Percentiles rank a stretch among this genome's conserved stretches.
phyloP scores from a whole-genome alignment of 176 grass and related monocot genomes.

The Miscanthus lutarioriparius region DNA sequence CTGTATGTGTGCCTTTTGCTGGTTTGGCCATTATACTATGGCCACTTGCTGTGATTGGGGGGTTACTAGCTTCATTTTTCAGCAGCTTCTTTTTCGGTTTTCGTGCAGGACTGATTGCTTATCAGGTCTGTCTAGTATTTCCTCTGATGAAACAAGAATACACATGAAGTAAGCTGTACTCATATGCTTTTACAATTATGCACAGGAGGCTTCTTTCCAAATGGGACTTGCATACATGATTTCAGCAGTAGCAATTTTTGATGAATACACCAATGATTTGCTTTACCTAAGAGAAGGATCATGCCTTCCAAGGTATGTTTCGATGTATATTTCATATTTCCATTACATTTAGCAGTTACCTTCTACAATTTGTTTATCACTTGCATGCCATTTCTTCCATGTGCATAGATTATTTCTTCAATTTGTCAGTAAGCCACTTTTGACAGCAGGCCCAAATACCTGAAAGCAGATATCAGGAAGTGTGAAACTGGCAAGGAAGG shows the following conservation, averaged over 20 bases:
- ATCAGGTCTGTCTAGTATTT: constrained; percentile 57
- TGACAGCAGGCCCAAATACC: constrained; percentile 75
- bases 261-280: constrained; percentile 91
- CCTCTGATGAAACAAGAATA: neutral
- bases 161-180: neutral
- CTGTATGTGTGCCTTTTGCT: constrained; percentile 80
- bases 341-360: neutral
- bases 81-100: constrained; percentile 77
- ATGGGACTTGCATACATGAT: constrained; percentile 89
- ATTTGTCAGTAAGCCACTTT: constrained; percentile 42
- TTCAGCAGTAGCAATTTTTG: constrained; percentile 64
- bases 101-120: constrained; percentile 57
- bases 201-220: constrained; percentile 62
- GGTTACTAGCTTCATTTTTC: constrained; percentile 58
- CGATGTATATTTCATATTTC: neutral
- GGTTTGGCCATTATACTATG: constrained; percentile 79
- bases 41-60: constrained; percentile 73
- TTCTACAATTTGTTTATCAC: constrained; percentile 6
- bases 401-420: neutral
- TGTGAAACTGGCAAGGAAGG: constrained; percentile 24
- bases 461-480: constrained; percentile 49
- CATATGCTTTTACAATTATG: neutral
- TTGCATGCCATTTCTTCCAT: neutral
- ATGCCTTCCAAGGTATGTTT: constrained; percentile 73
- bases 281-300: constrained; percentile 97